These are phyloP conservation scores for Phylloporus sp. DNA, from an alignment of 768 basidiomycete genomes.

Conservation along the genomic window DNA sequence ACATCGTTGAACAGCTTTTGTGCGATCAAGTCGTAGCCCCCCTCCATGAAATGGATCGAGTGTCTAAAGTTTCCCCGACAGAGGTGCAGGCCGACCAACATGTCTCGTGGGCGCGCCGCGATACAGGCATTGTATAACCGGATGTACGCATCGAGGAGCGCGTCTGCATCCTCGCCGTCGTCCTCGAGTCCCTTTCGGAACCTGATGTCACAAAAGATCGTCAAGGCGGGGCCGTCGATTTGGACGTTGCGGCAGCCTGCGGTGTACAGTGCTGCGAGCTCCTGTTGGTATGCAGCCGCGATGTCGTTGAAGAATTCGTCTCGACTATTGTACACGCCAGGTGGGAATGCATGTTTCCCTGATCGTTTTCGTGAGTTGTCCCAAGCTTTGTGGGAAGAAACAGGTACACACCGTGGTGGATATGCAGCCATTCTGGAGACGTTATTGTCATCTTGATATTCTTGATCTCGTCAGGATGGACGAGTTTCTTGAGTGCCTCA, in stretches of 20 bases:
- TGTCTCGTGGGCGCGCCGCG: constrained; percentile 34
- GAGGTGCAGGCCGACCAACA: constrained; percentile 42
- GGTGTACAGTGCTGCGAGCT: background rate
- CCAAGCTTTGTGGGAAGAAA: background rate
- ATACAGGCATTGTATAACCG: constrained; percentile 38
- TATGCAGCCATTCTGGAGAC: constrained; percentile 70
- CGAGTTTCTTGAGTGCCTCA: constrained; percentile 53
- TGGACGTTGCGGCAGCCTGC: constrained; percentile 35
- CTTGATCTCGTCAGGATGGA: constrained; percentile 58
- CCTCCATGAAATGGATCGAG: constrained; percentile 40
- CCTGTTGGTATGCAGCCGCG: constrained; percentile 9
- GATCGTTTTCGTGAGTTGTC: background rate
- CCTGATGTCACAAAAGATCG: constrained; percentile 62
- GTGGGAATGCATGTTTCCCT: constrained; percentile 22
- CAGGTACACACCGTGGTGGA: constrained; percentile 50
- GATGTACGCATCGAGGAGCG: constrained; percentile 61
- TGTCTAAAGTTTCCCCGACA: constrained; percentile 37
- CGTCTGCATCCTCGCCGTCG: constrained; percentile 57
- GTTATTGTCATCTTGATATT: constrained; percentile 69
- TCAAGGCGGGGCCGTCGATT: constrained; percentile 45
- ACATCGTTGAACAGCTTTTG: constrained; percentile 43
- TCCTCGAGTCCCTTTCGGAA: constrained; percentile 56
- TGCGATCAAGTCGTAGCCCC: constrained; percentile 44
- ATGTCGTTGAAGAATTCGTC: constrained; percentile 49
- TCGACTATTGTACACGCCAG: constrained; percentile 17